These are phyloP conservation scores for Jamesozyma rosinii DNA, from an alignment of 805 yeast species.

Conservation along the genomic window DNA sequence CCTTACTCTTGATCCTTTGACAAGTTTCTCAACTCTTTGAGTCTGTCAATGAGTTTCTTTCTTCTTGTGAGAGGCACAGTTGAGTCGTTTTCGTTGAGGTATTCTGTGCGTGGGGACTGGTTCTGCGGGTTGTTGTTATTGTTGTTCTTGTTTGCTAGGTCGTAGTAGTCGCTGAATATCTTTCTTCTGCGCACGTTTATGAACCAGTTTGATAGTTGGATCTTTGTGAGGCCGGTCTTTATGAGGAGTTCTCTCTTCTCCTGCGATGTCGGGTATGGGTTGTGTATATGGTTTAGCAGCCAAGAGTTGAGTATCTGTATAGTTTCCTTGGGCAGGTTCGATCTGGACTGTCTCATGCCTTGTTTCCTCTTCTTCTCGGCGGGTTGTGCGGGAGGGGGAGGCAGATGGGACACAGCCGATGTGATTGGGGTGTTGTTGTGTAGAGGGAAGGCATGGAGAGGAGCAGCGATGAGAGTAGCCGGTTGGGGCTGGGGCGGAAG, in stretches of 20 bases:
- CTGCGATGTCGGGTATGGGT: constrained; percentile 77
- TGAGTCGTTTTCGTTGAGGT: constrained; percentile 6
- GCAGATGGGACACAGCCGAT: not conserved
- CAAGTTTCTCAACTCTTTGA: constrained; percentile 26
- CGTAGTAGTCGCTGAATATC: constrained; percentile 34
- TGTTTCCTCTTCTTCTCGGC: not conserved
- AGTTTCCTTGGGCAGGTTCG: constrained; percentile 71
- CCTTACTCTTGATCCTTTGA: constrained; percentile 6
- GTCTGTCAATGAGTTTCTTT: constrained; percentile 28
- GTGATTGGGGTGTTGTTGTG: not conserved
- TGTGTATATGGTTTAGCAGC: constrained; percentile 64
- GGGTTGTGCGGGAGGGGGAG: not conserved
- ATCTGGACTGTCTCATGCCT: constrained; percentile 32
- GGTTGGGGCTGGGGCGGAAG: not conserved
- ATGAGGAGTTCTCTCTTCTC: constrained; percentile 64
- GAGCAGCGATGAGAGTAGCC: not conserved
- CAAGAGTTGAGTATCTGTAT: constrained; percentile 63
- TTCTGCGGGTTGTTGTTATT: not conserved
- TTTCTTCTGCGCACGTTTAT: constrained; percentile 77
- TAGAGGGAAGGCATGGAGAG: not conserved
- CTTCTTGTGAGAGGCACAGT: constrained; percentile 14
- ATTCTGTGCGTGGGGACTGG: not conserved
- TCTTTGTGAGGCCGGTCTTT: constrained; percentile 69
- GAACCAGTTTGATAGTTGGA: constrained; percentile 80
- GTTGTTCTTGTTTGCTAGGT: constrained; percentile 6